Evolutionary conservation across 257 asterid species (phyloP).

Genomic region (Leonotis leonurus): DNA sequence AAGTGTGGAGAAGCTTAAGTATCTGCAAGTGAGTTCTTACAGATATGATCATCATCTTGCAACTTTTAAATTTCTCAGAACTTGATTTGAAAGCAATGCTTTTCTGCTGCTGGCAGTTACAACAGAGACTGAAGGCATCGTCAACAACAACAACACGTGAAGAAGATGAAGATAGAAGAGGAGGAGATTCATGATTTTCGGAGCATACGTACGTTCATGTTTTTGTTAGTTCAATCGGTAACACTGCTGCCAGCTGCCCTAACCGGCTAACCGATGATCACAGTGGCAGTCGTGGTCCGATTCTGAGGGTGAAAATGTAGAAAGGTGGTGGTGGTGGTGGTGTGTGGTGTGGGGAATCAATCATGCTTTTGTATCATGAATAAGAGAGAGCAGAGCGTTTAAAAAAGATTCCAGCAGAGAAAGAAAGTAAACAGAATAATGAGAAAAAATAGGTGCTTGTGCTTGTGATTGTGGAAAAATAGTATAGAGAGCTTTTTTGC

Average conservation of each 20-base stretch:
- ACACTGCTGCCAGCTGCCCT: too few relatives aligned
- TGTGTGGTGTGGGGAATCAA: too few relatives aligned
- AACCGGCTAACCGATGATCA: too few relatives aligned
- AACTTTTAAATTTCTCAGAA: not conserved
- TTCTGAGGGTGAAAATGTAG: constrained; percentile 18
- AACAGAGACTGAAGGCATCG: constrained; percentile 49
- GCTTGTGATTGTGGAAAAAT: constrained; percentile 17
- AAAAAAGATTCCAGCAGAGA: constrained; percentile 20
- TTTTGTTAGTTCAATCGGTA: constrained; percentile 28
- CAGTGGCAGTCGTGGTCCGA: not conserved
- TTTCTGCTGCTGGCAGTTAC: constrained; percentile 53
- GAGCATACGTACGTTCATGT: constrained; percentile 12
- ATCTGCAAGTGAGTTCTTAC: constrained; percentile 57
- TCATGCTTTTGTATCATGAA: constrained; percentile 20
- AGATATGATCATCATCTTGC: not conserved
- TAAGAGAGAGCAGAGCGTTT: constrained; percentile 7
- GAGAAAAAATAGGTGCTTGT: constrained; percentile 10
- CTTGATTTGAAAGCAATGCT: not conserved
- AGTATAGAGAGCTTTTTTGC: too few relatives aligned
- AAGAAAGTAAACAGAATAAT: constrained; percentile 20
- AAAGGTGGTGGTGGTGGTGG: constrained; percentile 21
- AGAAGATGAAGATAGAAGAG: constrained; percentile 58
- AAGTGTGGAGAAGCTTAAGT: constrained; percentile 62
- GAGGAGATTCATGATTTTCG: constrained; percentile 47
- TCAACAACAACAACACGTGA: constrained; percentile 44